These are phyloP conservation scores for Aegilops sharonensis DNA, from an alignment of 176 grass and related monocot genomes.

Conservation along the genomic window DNA sequence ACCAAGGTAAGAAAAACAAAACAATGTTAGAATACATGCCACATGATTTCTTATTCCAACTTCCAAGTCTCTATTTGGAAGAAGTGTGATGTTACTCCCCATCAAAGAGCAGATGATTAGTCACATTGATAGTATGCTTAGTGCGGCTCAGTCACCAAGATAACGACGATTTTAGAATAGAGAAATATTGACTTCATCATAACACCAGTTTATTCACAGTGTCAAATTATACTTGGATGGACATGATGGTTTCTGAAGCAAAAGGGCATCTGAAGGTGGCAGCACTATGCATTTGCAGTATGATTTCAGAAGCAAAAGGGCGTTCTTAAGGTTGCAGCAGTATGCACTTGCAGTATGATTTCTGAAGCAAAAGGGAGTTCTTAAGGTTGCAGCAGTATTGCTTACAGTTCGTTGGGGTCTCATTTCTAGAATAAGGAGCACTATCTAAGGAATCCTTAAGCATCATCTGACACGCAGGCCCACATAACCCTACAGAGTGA, in stretches of 20 bases:
- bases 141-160: slow-evolving; percentile 22
- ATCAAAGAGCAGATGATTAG: background rate
- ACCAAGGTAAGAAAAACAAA: background rate
- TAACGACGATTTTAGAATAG: slow-evolving; percentile 6
- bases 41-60: background rate
- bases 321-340: background rate
- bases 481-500: slow-evolving; percentile 27
- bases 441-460: slow-evolving; percentile 16
- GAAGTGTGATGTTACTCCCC: background rate
- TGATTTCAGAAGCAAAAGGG: background rate
- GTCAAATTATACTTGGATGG: slow-evolving; percentile 22
- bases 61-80: background rate
- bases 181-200: background rate
- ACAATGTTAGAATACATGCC: background rate
- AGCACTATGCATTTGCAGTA: slow-evolving; percentile 32
- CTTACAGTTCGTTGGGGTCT: slow-evolving; percentile 25
- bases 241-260: slow-evolving; percentile 40
- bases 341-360: slow-evolving; percentile 30
- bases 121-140: background rate
- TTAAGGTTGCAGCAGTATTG: slow-evolving; percentile 5
- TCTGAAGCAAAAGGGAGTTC: no score
- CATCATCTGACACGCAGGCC: background rate
- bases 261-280: slow-evolving; percentile 38
- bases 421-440: slow-evolving; percentile 24
- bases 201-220: background rate